These are phyloP conservation scores for Wickerhamia fluorescens DNA, from an alignment of 805 yeast species.

Conservation along the genomic window DNA sequence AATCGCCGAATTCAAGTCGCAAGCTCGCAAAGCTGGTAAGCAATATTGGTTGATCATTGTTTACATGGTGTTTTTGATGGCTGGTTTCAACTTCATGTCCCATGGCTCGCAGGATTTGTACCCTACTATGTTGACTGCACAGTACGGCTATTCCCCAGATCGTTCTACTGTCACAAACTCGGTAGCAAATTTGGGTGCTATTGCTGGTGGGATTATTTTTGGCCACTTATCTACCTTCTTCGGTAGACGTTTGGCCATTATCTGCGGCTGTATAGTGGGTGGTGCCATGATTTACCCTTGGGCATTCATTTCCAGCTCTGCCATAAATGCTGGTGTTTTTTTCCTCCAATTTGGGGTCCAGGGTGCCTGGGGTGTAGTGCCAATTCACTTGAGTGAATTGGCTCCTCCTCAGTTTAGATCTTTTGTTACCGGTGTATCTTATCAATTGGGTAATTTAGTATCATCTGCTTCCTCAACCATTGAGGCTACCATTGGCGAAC, in stretches of 20 bases:
- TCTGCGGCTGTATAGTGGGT: slow-evolving; percentile 25
- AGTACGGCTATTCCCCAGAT: slow-evolving; percentile 24
- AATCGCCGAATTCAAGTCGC: slow-evolving; percentile 6
- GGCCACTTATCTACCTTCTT: slow-evolving; percentile 31
- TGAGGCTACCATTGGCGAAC: slow-evolving; percentile 54
- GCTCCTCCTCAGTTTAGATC: slow-evolving; percentile 59
- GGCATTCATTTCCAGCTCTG: slow-evolving; percentile 26
- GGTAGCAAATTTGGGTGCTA: slow-evolving; percentile 37
- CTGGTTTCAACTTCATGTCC: slow-evolving; percentile 35
- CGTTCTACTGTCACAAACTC: slow-evolving; percentile 32
- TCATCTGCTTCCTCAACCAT: slow-evolving; percentile 66
- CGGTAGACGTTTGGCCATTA: slow-evolving; percentile 31
- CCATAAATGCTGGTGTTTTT: slow-evolving; percentile 52
- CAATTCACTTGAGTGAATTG: slow-evolving; percentile 54
- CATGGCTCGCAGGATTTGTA: slow-evolving; percentile 38
- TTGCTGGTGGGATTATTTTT: slow-evolving; percentile 39
- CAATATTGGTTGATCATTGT: slow-evolving; percentile 55
- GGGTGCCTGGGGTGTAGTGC: slow-evolving; percentile 66
- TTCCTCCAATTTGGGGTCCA: slow-evolving; percentile 58
- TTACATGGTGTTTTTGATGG: slow-evolving; percentile 46
- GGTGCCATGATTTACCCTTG: slow-evolving; percentile 38
- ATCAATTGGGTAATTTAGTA: slow-evolving; percentile 63
- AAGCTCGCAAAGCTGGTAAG: slow-evolving; percentile 22
- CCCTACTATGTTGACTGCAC: slow-evolving; percentile 32
- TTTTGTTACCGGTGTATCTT: slow-evolving; percentile 55